Percentiles rank a stretch among this genome's conserved stretches.
These are phyloP conservation scores for Huiozyma naganishii DNA, from an alignment of 805 yeast species.

Conservation along the genomic window DNA sequence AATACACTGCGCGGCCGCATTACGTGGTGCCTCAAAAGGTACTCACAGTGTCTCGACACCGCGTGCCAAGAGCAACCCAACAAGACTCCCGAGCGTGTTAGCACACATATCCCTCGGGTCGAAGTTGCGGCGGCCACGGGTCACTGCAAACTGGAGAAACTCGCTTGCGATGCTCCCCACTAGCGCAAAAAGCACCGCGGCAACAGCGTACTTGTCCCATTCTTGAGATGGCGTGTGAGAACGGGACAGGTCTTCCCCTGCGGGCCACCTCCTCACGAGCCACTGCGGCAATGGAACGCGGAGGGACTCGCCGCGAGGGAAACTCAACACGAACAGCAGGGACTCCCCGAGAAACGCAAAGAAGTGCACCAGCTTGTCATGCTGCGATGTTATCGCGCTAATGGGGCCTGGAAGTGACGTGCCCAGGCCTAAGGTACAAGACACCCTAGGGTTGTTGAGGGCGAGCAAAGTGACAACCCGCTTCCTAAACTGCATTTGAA, in stretches of 20 bases:
- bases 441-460: conserved; percentile 9
- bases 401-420: conserved; percentile 16
- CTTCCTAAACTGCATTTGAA: conserved; percentile 5
- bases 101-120: conserved; percentile 38
- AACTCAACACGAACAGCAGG: conserved; percentile 36
- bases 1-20: too few species aligned
- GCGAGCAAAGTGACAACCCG: conserved; percentile 10
- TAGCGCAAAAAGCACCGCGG: not conserved
- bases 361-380: conserved; percentile 46
- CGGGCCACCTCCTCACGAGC: not conserved
- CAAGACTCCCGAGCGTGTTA: conserved; percentile 23
- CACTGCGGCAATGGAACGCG: not conserved
- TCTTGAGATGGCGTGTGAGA: not conserved
- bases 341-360: conserved; percentile 38
- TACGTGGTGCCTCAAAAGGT: too few species aligned
- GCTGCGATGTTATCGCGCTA: conserved; percentile 29
- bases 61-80: too few species aligned
- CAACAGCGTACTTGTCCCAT: not conserved
- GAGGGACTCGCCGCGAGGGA: conserved; percentile 11
- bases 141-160: conserved; percentile 31
- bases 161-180: conserved; percentile 43
- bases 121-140: conserved; percentile 32
- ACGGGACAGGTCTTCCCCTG: not conserved
- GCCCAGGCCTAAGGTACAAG: conserved; percentile 25
- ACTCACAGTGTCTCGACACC: conserved; percentile 4